These are phyloP conservation scores for Boletus huronensis DNA, from an alignment of 768 basidiomycete genomes.

Conservation along the genomic window DNA sequence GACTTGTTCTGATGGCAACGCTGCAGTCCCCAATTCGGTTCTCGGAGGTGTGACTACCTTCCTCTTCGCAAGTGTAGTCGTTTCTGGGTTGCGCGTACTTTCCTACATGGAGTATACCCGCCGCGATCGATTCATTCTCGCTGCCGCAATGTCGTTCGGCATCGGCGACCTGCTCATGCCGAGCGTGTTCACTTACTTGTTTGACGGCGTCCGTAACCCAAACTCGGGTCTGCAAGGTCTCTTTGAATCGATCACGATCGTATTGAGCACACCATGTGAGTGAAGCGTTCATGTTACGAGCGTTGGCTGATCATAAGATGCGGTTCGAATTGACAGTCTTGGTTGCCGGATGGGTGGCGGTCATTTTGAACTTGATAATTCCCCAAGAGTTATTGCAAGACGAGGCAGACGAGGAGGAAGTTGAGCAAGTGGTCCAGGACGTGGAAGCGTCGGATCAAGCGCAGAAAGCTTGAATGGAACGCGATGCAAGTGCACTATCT, in stretches of 20 bases:
- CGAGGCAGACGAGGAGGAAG: conserved; percentile 19
- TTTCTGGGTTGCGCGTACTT: conserved; percentile 70
- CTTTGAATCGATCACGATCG: conserved; percentile 74
- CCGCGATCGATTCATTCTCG: conserved; percentile 66
- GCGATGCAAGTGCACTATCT: not conserved
- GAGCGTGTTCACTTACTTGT: conserved; percentile 63
- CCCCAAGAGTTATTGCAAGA: conserved; percentile 35
- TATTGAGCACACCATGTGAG: conserved; percentile 80
- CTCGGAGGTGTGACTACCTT: conserved; percentile 87
- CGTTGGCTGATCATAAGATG: not conserved
- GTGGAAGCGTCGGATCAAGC: conserved; percentile 16
- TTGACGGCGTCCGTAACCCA: conserved; percentile 54
- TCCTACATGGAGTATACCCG: conserved; percentile 56
- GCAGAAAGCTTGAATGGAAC: not conserved
- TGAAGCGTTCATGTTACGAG: conserved; percentile 8
- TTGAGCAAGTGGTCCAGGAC: conserved; percentile 23
- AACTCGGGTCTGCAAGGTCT: conserved; percentile 60
- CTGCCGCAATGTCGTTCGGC: conserved; percentile 66
- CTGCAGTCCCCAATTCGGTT: conserved; percentile 68
- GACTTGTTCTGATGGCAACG: not conserved
- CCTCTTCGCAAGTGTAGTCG: conserved; percentile 72
- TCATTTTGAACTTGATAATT: conserved; percentile 54
- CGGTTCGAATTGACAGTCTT: conserved; percentile 39
- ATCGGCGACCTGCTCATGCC: conserved; percentile 68
- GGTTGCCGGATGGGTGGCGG: conserved; percentile 54